Evolutionary conservation across 495 filamentous ascomycete species (phyloP).

Genomic region (Neurospora hispaniola): DNA sequence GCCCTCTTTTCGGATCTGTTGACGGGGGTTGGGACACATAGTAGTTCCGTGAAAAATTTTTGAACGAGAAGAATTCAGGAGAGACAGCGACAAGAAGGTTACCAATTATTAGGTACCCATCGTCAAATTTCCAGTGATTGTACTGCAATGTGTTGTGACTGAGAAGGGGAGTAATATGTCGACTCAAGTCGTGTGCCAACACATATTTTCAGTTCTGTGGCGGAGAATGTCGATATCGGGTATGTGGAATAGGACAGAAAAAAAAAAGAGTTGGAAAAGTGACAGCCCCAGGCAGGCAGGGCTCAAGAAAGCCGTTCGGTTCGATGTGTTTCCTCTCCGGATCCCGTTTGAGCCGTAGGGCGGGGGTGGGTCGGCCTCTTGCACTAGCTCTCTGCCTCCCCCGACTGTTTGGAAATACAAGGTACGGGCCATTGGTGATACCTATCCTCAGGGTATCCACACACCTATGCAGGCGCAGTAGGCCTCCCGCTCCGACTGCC

Average conservation of each 20-base stretch:
- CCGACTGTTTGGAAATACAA: too few species aligned
- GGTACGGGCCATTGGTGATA: too few species aligned
- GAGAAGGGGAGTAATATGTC: not conserved
- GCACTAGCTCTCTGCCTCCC: too few species aligned
- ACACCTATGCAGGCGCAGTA: not conserved
- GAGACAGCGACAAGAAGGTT: not conserved
- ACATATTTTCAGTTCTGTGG: too few species aligned
- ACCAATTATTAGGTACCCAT: not conserved
- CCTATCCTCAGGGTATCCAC: not conserved
- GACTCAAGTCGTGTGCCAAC: too few species aligned
- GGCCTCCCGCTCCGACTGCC: not conserved
- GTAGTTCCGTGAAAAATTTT: not conserved
- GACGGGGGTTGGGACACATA: not conserved
- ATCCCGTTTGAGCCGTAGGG: not conserved
- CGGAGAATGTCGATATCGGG: too few species aligned
- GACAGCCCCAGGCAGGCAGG: too few species aligned
- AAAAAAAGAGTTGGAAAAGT: too few species aligned
- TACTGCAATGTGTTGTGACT: not conserved
- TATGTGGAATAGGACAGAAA: too few species aligned
- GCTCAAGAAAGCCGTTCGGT: too few species aligned
- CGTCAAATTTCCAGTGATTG: not conserved
- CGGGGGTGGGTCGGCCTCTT: not conserved
- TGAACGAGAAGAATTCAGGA: not conserved
- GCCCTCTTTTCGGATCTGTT: too few species aligned
- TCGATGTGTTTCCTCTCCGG: not conserved